Percentiles rank a stretch among this genome's conserved stretches.
phyloP scores from a whole-genome alignment of 305 asterid species.

The Withania somnifera region DNA sequence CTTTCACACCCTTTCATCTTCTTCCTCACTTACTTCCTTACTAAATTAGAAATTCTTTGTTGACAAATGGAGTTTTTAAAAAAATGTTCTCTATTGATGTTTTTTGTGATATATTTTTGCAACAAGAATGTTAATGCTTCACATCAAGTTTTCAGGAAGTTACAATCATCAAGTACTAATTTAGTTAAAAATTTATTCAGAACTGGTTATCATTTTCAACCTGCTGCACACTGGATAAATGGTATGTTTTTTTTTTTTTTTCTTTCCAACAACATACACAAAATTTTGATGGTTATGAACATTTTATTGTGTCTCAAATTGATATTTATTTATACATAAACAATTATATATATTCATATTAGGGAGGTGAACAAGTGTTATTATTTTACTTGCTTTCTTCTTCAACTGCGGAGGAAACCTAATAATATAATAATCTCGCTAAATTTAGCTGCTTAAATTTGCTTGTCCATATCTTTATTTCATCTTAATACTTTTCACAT shows the following conservation, averaged over 20 bases:
- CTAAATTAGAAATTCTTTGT: too few species aligned
- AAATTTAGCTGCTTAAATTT: background rate
- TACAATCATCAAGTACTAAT: background rate
- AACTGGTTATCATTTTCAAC: slow-evolving; percentile 31
- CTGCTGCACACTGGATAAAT: slow-evolving; percentile 22
- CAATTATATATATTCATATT: too few species aligned
- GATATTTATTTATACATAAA: too few species aligned
- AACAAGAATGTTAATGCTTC: slow-evolving; percentile 14
- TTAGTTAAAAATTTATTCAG: background rate
- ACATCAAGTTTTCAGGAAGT: slow-evolving; percentile 6
- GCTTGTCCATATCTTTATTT: background rate
- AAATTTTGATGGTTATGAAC: too few species aligned
- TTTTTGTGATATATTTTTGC: background rate
- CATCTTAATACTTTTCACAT: background rate
- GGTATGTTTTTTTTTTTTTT: slow-evolving; percentile 3
- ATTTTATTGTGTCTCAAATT: too few species aligned
- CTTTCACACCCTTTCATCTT: background rate
- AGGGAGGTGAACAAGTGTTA: too few species aligned
- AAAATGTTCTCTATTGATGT: background rate
- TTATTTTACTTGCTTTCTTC: too few species aligned
- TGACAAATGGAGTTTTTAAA: background rate
- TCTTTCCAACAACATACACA: background rate
- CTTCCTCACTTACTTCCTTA: background rate
- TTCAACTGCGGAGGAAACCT: too few species aligned
- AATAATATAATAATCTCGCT: too few species aligned